phyloP scores from a whole-genome alignment of 345 rosid genomes.

The Aurinia saxatilis region DNA sequence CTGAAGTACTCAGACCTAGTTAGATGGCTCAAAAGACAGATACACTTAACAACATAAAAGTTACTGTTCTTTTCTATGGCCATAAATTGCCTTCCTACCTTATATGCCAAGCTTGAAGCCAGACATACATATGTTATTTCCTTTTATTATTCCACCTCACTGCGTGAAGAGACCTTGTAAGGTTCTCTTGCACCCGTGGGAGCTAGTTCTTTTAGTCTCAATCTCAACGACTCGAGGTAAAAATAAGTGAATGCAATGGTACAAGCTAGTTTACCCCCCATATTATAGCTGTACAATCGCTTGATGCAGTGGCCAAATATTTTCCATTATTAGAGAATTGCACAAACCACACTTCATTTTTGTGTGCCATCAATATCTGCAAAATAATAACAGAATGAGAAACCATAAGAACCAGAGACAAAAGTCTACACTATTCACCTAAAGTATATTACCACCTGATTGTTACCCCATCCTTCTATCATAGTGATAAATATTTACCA shows the following conservation, averaged over 20 bases:
- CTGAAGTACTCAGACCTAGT: background rate
- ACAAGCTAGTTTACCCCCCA: slow-evolving; percentile 58
- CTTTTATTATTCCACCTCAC: background rate
- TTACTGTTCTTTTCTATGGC: background rate
- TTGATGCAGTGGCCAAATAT: slow-evolving; percentile 80
- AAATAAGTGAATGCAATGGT: background rate
- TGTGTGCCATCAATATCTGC: slow-evolving; percentile 76
- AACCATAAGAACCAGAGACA: background rate
- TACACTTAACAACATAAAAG: background rate
- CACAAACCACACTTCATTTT: slow-evolving; percentile 89
- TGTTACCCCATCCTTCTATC: background rate
- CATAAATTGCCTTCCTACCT: slow-evolving; percentile 16
- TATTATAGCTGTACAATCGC: slow-evolving; percentile 87
- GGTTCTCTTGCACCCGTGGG: slow-evolving; percentile 12
- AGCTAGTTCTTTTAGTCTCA: slow-evolving; percentile 3
- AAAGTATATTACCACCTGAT: background rate
- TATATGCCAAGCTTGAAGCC: slow-evolving; percentile 10
- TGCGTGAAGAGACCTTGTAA: slow-evolving; percentile 13
- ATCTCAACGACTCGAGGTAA: background rate
- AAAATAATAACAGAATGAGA: slow-evolving; percentile 14
- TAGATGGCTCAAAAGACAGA: background rate
- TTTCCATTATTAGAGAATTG: slow-evolving; percentile 80
- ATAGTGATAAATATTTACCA: background rate
- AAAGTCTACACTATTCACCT: background rate
- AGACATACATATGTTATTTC: slow-evolving; percentile 3